Evolutionary conservation across 345 rosid genomes (phyloP).

Genomic region (Citropsis articulata): DNA sequence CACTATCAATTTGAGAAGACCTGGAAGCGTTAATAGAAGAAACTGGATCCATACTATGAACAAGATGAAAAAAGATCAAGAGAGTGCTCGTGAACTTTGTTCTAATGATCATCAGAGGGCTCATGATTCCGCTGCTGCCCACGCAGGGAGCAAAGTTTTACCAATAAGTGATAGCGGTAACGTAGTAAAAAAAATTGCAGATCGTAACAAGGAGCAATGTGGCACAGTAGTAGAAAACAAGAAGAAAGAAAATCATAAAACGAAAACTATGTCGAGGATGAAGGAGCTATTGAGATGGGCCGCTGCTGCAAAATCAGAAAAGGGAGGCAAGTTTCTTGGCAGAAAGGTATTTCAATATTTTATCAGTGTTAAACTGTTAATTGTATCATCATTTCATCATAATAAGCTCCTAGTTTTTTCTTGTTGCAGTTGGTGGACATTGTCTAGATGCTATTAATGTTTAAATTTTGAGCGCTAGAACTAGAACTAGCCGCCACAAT

Average conservation of each 20-base stretch:
- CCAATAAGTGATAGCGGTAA: slow-evolving; percentile 33
- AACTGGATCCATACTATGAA: slow-evolving; percentile 29
- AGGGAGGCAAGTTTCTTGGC: slow-evolving; percentile 53
- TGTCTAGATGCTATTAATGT: not conserved
- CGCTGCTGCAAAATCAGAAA: slow-evolving; percentile 66
- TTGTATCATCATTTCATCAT: not conserved
- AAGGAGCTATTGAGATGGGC: slow-evolving; percentile 84
- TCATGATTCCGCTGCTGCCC: slow-evolving; percentile 23
- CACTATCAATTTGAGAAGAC: slow-evolving; percentile 42
- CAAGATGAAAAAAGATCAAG: slow-evolving; percentile 47
- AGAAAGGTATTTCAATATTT: slow-evolving; percentile 44
- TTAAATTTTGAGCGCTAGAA: not conserved
- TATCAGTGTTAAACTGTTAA: not conserved
- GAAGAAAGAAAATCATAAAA: slow-evolving; percentile 29
- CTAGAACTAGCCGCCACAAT: not conserved
- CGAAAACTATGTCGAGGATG: slow-evolving; percentile 63
- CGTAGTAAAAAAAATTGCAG: too few species aligned
- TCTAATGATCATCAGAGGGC: slow-evolving; percentile 20
- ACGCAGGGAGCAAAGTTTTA: slow-evolving; percentile 45
- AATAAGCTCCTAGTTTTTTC: not conserved
- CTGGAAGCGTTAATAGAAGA: slow-evolving; percentile 19
- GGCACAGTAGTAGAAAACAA: slow-evolving; percentile 4
- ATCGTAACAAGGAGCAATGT: slow-evolving; percentile 16
- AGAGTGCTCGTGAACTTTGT: slow-evolving; percentile 20
- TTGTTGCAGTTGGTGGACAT: not conserved